A percentile compares a stretch with the other conserved stretches of the same genome.
Evolutionary conservation across 2,329 filamentous ascomycete genomes (phyloP).

Genomic region (Fusarium succisae): DNA sequence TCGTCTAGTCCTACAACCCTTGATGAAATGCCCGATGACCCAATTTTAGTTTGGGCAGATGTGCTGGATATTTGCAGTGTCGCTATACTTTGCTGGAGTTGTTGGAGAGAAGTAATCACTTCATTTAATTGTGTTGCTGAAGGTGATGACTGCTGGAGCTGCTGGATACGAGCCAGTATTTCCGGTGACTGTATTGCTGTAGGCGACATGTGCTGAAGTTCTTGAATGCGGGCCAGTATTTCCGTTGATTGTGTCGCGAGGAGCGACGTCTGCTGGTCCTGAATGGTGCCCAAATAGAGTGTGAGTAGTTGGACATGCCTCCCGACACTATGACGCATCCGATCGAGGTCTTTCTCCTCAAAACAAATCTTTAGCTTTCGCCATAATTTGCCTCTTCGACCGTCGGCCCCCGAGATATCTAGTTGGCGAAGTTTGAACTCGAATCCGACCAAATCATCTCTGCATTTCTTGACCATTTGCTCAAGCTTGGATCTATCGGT

Average conservation of each 20-base stretch:
- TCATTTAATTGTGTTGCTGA: background rate
- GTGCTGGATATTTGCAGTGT: background rate
- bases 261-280: background rate
- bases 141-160: background rate
- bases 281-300: background rate
- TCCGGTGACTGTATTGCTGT: fast-evolving
- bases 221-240: background rate
- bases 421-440: background rate
- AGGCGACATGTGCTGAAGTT: fast-evolving
- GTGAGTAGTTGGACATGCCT: background rate
- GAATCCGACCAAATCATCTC: background rate
- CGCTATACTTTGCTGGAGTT: fast-evolving
- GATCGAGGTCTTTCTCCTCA: background rate
- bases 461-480: background rate
- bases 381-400: background rate
- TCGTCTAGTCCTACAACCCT: background rate
- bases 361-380: background rate
- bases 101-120: background rate
- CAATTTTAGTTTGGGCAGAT: background rate
- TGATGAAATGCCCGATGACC: background rate
- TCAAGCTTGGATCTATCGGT: background rate
- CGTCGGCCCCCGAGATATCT: background rate
- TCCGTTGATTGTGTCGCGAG: background rate
- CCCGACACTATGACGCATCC: background rate
- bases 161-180: fast-evolving